These are phyloP conservation scores for Aspergillus novofumigatus DNA, from an alignment of 2,329 filamentous ascomycete species.

Conservation along the genomic window DNA sequence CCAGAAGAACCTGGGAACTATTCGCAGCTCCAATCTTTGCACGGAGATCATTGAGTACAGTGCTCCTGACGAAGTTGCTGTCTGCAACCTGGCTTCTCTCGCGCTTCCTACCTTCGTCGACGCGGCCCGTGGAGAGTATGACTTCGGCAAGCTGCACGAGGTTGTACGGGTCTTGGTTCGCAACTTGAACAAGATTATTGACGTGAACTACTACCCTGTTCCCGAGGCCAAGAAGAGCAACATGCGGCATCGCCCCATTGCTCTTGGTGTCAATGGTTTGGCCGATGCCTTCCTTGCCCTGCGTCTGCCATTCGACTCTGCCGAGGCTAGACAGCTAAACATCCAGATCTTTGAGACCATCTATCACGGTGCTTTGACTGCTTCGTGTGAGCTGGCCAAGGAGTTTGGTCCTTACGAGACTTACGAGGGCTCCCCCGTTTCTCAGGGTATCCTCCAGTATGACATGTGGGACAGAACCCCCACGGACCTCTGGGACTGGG, in stretches of 20 bases:
- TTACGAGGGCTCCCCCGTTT: conserved; percentile 90
- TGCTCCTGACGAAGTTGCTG: conserved; percentile 94
- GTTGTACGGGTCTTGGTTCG: conserved; percentile 87
- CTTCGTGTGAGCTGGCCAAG: conserved; percentile 82
- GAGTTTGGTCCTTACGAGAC: conserved; percentile 79
- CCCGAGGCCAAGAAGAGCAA: conserved; percentile 91
- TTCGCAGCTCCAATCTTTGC: conserved; percentile 97
- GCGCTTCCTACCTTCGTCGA: conserved; percentile 90
- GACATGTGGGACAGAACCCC: conserved; percentile 98
- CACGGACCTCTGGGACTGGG: conserved; percentile 96
- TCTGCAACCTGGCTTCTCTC: conserved; percentile 95
- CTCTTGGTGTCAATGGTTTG: conserved; percentile 94
- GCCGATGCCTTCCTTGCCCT: conserved; percentile 97
- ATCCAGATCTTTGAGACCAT: conserved; percentile 99
- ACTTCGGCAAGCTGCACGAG: conserved; percentile 96
- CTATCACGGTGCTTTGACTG: conserved; percentile 90
- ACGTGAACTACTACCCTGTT: conserved; percentile 98
- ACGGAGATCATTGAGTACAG: conserved; percentile 98
- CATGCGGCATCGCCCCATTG: conserved; percentile 92
- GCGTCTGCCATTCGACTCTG: conserved; percentile 93
- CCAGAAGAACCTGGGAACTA: conserved; percentile 98
- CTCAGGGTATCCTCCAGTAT: conserved; percentile 92
- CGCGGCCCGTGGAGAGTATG: conserved; percentile 75
- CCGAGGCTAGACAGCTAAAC: conserved; percentile 89
- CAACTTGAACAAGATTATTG: conserved; percentile 98